A percentile compares a stretch with the other conserved stretches of the same genome.
These are phyloP conservation scores for Lipomyces japonicus DNA, from an alignment of 805 yeast genomes.

Conservation along the genomic window DNA sequence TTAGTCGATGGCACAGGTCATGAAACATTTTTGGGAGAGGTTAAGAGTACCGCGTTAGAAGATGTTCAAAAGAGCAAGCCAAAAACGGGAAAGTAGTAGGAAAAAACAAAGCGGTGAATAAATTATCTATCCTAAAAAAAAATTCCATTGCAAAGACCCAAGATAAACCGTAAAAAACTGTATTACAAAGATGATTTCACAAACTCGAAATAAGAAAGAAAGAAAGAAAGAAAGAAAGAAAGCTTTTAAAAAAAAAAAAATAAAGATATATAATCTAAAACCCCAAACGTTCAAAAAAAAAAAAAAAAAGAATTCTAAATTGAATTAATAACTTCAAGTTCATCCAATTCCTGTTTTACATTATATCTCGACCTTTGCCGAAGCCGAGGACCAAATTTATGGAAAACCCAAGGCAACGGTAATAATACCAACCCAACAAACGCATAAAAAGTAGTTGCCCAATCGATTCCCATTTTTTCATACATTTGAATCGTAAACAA, in stretches of 20 bases:
- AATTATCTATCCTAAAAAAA: not conserved
- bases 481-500: constrained; percentile 51
- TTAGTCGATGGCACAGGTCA: constrained; percentile 67
- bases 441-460: constrained; percentile 62
- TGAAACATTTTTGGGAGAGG: constrained; percentile 64
- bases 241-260: not conserved
- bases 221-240: not conserved
- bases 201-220: not conserved
- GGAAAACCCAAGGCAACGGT: constrained; percentile 56
- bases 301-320: not conserved
- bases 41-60: constrained; percentile 62
- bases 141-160: not conserved
- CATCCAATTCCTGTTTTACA: not conserved
- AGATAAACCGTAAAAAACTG: no score
- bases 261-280: not conserved
- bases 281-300: not conserved
- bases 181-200: not conserved
- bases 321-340: not conserved
- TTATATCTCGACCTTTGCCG: constrained; percentile 35
- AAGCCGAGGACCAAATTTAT: constrained; percentile 45
- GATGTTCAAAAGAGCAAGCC: constrained; percentile 46
- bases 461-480: constrained; percentile 47
- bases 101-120: constrained; percentile 2
- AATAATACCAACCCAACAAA: constrained; percentile 51
- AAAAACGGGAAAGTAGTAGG: no score